Evolutionary conservation across 169 alveolate genomes (phyloP), one percentile per base, ranked within the genome.

Genomic region (Plasmodium falciparum): DNA sequence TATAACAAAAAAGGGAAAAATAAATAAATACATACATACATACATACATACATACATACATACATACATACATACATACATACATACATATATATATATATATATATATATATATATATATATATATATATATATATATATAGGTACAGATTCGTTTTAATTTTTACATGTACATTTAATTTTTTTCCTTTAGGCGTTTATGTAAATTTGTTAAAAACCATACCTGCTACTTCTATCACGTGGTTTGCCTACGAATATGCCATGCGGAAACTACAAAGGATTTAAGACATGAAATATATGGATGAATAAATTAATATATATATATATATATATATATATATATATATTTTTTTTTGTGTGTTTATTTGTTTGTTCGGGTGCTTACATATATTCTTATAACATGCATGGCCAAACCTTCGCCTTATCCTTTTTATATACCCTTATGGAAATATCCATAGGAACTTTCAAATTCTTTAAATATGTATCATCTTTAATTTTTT

Each of bases 161-260:
- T 26, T 26, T 26, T 26, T 26, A 26, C 29, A 26, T 52, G 5
- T 62, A 59, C 54, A 2, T 0, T 69, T 58, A 17, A 47, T 15
- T 49, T 26, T 45, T 33, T 43, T 50, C 70, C n/a, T 63, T 33
- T 24, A 78, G 89, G 89, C 24, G 67, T 78, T 58, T 78, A 78
- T 54, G 89, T 78, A 20, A 78, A 78, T 50, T 56, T 78, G 24
- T 54, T 78, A 26, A 78, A 70, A 22, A 78, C 89, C 8, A 78
- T 78, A 13, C 89, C 89, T n/a, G 89, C 89, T 9, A 78, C 89
- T 15, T 78, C 89, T 49, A 78, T 78, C 20, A 78, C 89, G 17
- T 78, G 89, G 89, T 78, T 78, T 24, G 65, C 89, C 11, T 78
- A 78, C 71, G 89, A 78, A 47, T 78, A 65, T 45, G 45, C 89